Conservation (phyloP, 768 basidiomycete species). For the Tricholoma hemisulphureum region DNA sequence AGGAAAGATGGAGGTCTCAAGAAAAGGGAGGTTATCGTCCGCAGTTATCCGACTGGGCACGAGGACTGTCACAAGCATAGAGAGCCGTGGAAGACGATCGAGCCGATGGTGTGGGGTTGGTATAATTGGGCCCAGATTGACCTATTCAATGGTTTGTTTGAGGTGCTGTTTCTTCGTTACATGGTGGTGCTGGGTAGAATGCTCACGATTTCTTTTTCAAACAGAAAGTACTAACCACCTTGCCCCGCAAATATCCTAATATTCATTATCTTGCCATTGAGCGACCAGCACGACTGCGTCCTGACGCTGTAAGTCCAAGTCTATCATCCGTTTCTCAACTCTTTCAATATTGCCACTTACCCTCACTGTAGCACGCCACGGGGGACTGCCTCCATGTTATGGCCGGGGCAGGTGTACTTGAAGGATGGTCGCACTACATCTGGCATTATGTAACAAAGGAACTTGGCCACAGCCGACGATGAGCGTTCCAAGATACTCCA, state of each 20-base stretch:
- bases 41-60: slow-evolving; percentile 65
- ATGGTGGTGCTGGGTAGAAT: slow-evolving; percentile 2
- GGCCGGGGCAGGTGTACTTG: slow-evolving; percentile 46
- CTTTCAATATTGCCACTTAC: not conserved
- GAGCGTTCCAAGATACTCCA: not conserved
- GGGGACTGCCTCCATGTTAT: slow-evolving; percentile 50
- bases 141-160: slow-evolving; percentile 56
- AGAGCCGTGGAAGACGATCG: slow-evolving; percentile 46
- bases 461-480: not conserved
- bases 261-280: slow-evolving; percentile 62
- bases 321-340: not conserved
- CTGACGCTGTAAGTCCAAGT: slow-evolving; percentile 63
- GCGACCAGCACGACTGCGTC: slow-evolving; percentile 57
- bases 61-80: slow-evolving; percentile 56
- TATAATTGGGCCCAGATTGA: slow-evolving; percentile 68
- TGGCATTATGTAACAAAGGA: slow-evolving; percentile 42
- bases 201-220: not conserved
- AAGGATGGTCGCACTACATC: slow-evolving; percentile 51
- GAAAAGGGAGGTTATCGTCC: slow-evolving; percentile 48
- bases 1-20: slow-evolving; percentile 16
- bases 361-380: slow-evolving; percentile 34
- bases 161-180: slow-evolving; percentile 36
- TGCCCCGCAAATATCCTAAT: slow-evolving; percentile 43
- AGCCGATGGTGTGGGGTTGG: slow-evolving; percentile 46
- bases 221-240: slow-evolving; percentile 42